These are phyloP conservation scores for Periconia digitata DNA, from an alignment of 2,329 filamentous ascomycete genomes.

Conservation along the genomic window DNA sequence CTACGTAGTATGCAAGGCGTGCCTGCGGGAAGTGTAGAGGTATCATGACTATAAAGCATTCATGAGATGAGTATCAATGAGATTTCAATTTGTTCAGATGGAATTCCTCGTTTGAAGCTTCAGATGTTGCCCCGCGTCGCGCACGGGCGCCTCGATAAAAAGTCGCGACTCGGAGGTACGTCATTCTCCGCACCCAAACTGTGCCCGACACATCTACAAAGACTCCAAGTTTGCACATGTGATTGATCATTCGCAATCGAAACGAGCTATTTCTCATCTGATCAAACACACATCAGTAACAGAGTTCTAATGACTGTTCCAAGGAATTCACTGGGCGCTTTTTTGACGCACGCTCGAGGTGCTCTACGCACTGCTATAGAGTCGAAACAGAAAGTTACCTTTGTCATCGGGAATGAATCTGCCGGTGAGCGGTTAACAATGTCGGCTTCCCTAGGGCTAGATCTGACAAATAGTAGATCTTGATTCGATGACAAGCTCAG, in stretches of 20 bases:
- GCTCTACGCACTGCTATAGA: slow-evolving; percentile 45
- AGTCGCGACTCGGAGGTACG: slow-evolving; percentile 12
- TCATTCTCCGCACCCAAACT: slow-evolving; percentile 11
- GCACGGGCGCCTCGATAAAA: slow-evolving; percentile 6
- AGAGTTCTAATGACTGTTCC: slow-evolving; percentile 42
- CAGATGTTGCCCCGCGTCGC: neutral
- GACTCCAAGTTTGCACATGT: no score
- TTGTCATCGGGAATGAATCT: slow-evolving; percentile 58
- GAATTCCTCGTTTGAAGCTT: no score
- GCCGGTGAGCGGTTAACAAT: slow-evolving; percentile 40
- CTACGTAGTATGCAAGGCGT: slow-evolving; percentile 58
- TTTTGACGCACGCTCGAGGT: slow-evolving; percentile 49
- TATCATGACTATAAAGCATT: slow-evolving; percentile 27
- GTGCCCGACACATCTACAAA: neutral
- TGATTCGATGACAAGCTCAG: slow-evolving; percentile 74
- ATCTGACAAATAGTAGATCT: slow-evolving; percentile 59
- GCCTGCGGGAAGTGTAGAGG: slow-evolving; percentile 55
- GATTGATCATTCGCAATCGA: neutral
- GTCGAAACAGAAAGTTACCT: slow-evolving; percentile 45
- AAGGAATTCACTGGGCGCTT: slow-evolving; percentile 50
- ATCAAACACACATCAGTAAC: slow-evolving; percentile 11
- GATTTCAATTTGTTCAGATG: neutral
- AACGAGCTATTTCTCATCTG: neutral
- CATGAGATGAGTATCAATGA: neutral
- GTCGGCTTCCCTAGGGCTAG: neutral